Evolutionary conservation across 208 protist species (phyloP), one percentile per base, ranked within the genome.

Genomic region (Lotmaria passim): DNA sequence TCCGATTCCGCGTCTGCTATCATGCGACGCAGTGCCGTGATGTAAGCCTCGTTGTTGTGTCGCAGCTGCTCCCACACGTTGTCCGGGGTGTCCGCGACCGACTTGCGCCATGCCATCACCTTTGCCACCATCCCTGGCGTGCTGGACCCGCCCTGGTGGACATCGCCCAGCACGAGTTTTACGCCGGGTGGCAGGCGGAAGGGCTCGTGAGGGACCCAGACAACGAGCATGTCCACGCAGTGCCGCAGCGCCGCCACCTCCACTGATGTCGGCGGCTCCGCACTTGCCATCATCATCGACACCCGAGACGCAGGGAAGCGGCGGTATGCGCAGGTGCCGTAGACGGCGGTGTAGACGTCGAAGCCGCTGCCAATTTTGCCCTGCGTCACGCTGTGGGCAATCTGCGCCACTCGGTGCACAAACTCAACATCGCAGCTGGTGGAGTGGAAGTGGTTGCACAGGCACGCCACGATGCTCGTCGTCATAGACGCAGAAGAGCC

Each of bases 301-400:
- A 96, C 73, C 44, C 70, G 71, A 11, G 55, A 47, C 12, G 87
- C 76, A 23, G 86, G 79, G 77, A 97, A 98, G 39, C 97, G 87
- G 31, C 82, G 86, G 85, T 98, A 99, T 10, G 79, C 83, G 67
- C 94, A 94, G 43, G 90, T 93, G 58, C 98, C 98, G 75, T 93
- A 98, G 2, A 97, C 87, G 33, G 97, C 97, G 10, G 96, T 94
- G 73, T 88, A 97, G 19, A 99, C 95, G 75, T 99, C 98, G 75
- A 99, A 99, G 38, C 98, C 98, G 76, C 93, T 98, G 41, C 98
- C 97, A 31, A 99, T 91, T 85, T 98, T 98, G 23, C 96, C 97
- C 75, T 99, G 98, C 17, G 97, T 93, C 24, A 95, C 72, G 61
- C 91, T 98, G 79, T 99, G 98, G 10, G 90, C 87, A 47, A 97